Evolutionary conservation across 2,329 filamentous ascomycete species (phyloP), one percentile per base, ranked within the genome.

Genomic region (Plenodomus tracheiphilus): DNA sequence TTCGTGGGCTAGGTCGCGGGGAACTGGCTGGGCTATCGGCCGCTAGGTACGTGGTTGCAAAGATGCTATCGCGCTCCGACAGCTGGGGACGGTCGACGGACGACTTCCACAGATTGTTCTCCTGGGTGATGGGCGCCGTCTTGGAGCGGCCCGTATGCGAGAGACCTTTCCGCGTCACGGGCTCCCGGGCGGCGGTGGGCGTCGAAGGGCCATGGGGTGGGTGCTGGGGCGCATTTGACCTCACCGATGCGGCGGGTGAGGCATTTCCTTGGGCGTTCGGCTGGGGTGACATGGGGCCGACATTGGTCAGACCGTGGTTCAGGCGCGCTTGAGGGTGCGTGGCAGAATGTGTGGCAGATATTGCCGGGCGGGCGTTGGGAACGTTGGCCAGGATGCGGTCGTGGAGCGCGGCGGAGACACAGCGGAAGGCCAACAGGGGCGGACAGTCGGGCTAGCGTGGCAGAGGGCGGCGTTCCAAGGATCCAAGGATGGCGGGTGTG

Each of bases 11-110:
- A 72, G 73, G 51, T 64, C 55, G 61, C 17, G 70, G 69, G 9
- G 72, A 72, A 19, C 69, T 63, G 16, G 64, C 66, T 56, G 78
- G 77, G 61, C 73, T 79, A 53, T 79, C 78, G 45, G 78, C 76
- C 50, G 76, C 74, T 1, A 80, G 70, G 66, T 85, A 85, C 56
- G 82, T 81, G 28, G 82, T 85, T 43, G 83, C 82, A 62, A 85
- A 85, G 65, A 85, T 85, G 69, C 79, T 83, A 67, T 85, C 83
- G 60, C 83, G 74, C 68, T 85, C 83, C 20, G 81, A 82, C 54
- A 85, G 73, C 70, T 81, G 81, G 40, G 81, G 81, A 22, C 63
- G 66, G 52, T 74, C 70, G 48, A 64, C 66, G 16, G 70, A 66
- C 38, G 68, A 59, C 46, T 65, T 66, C 68, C 69, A 74, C 35